phyloP scores from a whole-genome alignment of 83 land plant genomes.

The Thuja plicata region DNA sequence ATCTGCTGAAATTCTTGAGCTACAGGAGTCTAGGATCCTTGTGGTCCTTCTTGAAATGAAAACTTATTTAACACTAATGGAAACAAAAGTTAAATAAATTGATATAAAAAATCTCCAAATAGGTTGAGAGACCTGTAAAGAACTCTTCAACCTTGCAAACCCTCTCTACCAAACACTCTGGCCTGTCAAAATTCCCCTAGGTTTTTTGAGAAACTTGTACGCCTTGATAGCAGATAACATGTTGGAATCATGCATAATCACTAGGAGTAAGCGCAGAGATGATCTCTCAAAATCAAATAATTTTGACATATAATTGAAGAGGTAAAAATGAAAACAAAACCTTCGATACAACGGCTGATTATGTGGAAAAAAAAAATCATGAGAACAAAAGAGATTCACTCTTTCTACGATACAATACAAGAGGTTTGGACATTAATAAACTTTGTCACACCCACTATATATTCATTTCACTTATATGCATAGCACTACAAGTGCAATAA shows the following conservation, averaged over 20 bases:
- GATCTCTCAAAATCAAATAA: not conserved
- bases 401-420: too few relatives aligned
- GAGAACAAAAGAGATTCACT: not conserved
- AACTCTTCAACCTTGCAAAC: not conserved
- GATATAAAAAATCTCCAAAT: not conserved
- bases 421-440: too few relatives aligned
- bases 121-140: not conserved
- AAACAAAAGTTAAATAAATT: too few relatives aligned
- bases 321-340: not conserved
- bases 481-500: too few relatives aligned
- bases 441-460: too few relatives aligned
- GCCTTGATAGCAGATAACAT: not conserved
- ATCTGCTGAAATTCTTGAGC: too few relatives aligned
- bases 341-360: too few relatives aligned
- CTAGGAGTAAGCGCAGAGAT: not conserved
- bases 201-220: too few relatives aligned
- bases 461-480: too few relatives aligned
- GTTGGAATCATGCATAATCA: not conserved
- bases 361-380: not conserved
- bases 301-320: not conserved
- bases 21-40: too few relatives aligned
- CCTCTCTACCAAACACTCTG: not conserved
- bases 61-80: not conserved
- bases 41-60: too few relatives aligned
- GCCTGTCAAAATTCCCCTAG: not conserved